Base-by-base conservation (phyloP, 257 asterid genomes). In the Penstemon davidsonii region DNA sequence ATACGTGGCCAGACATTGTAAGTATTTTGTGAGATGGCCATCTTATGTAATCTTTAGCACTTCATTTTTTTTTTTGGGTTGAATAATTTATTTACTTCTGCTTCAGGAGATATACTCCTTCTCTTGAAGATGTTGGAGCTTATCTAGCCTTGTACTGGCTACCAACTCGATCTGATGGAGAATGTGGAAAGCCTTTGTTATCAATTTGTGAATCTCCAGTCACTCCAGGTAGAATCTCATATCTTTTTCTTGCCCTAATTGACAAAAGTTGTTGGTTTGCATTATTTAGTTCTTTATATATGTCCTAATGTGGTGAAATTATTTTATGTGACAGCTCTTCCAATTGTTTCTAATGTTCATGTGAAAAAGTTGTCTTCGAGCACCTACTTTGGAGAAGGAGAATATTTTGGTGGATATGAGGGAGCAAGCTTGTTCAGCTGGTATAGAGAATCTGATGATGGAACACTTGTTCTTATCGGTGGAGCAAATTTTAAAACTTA, bases 381-480 rank as follows among this genome's bases (percentile, higher is more conserved):
- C 80, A 79, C 84, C 57, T 90, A 86, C 72, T 45, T 70, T 68
- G 99, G 97, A 50, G 96, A 84, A 78, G 99, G 96, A 67, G 85
- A 83, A 62, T 94, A 94, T 77, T 91, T 84, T 75, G 99, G 99
- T 64, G 97, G 99, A 60, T 66, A 84, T 38, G 96, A 91, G 85
- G 99, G 97, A 83, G 80, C 80, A 43, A 88, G 97, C 88, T 80
- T 85, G 71, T 87, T 80, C 80, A 87, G 96, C 86, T 94, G 99
- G 99, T 86, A 88, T 65, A 85, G 96, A 81, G 81, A 83, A 84
- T 84, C 86, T 40, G 87, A 79, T 44, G 95, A 85, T 36, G 96
- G 91, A 75, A 74, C 78, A 7, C 73, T 53, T 11, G 78, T 77
- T 81, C 88, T 80, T 50, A 85, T 91, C 64, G 67, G 73, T 57